These are phyloP conservation scores for Paracamarosporium sp. DNA, from an alignment of 2,329 filamentous ascomycete species.

Conservation along the genomic window DNA sequence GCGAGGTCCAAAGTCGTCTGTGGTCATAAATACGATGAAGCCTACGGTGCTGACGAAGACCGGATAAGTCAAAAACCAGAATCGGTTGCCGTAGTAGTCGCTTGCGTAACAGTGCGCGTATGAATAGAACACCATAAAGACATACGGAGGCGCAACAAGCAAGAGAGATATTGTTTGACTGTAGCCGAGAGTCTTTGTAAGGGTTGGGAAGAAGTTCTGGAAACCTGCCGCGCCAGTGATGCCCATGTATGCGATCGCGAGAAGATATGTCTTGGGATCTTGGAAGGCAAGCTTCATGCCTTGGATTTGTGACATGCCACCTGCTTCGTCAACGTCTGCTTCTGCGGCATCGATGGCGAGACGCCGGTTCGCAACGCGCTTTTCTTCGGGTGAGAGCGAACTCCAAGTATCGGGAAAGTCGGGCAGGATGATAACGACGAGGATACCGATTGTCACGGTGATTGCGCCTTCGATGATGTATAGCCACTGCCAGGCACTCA, in stretches of 20 bases:
- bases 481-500: constrained; percentile 46
- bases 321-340: constrained; percentile 55
- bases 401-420: constrained; percentile 53
- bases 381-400: constrained; percentile 50
- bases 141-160: constrained; percentile 65
- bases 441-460: constrained; percentile 42
- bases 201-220: constrained; percentile 64
- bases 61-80: constrained; percentile 51
- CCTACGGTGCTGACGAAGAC: constrained; percentile 59
- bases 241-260: constrained; percentile 57
- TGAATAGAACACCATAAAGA: constrained; percentile 61
- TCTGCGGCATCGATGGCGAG: constrained; percentile 56
- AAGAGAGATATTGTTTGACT: constrained; percentile 60
- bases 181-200: constrained; percentile 63
- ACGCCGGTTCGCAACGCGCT: constrained; percentile 51
- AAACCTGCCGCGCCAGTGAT: constrained; percentile 60
- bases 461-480: constrained; percentile 48
- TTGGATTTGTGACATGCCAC: constrained; percentile 55
- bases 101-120: constrained; percentile 51
- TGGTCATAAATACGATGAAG: constrained; percentile 63
- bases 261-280: constrained; percentile 59
- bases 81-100: constrained; percentile 51
- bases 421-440: constrained; percentile 44
- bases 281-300: constrained; percentile 60
- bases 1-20: constrained; percentile 57